Conservation (phyloP, 345 rosid genomes). For the Salix exigua region DNA sequence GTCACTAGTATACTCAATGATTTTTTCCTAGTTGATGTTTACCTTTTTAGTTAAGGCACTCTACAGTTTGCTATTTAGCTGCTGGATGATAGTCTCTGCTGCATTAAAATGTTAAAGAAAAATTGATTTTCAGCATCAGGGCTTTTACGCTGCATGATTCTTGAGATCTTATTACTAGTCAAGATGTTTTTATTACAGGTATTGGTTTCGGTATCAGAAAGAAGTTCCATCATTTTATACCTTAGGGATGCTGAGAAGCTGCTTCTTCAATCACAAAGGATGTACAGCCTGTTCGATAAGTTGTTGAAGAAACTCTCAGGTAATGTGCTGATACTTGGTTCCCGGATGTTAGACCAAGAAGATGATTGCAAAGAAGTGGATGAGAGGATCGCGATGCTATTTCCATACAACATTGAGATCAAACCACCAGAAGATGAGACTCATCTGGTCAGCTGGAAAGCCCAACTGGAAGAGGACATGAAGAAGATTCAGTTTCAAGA, state of each 20-base stretch:
- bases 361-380: conserved; percentile 54
- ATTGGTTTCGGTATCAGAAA: conserved; percentile 61
- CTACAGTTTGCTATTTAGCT: neutral
- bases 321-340: conserved; percentile 75
- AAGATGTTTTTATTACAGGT: conserved; percentile 44
- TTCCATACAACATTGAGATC: conserved; percentile 75
- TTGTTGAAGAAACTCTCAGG: conserved; percentile 72
- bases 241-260: conserved; percentile 77
- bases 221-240: conserved; percentile 59
- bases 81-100: conserved; percentile 2
- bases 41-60: neutral
- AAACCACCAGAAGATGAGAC: conserved; percentile 81
- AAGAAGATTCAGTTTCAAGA: conserved; percentile 75
- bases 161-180: neutral
- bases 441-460: conserved; percentile 69
- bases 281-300: conserved; percentile 57
- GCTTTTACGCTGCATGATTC: neutral
- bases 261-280: conserved; percentile 67
- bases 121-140: neutral
- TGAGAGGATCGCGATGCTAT: conserved; percentile 48
- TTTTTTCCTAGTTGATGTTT: neutral
- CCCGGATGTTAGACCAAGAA: conserved; percentile 60
- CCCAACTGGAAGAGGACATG: conserved; percentile 80
- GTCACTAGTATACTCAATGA: neutral
- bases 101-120: neutral